These are phyloP conservation scores for Celoporthe dispersa DNA, from an alignment of 2,329 filamentous ascomycete genomes.

Conservation along the genomic window DNA sequence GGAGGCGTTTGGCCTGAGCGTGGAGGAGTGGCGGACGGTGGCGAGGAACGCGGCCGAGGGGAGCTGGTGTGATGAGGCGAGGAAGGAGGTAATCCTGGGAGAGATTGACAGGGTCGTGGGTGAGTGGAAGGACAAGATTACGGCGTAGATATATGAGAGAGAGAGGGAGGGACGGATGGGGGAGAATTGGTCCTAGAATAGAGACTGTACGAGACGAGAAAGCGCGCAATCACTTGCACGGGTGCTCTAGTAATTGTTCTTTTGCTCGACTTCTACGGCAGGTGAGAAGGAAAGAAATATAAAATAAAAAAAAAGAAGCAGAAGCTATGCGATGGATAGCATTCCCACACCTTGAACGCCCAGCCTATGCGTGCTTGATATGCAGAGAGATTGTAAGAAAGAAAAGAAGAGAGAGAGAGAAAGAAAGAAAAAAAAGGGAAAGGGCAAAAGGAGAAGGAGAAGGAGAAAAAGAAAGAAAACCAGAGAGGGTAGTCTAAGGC, in stretches of 20 bases:
- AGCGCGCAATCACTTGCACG: not conserved
- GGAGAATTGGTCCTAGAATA: not conserved
- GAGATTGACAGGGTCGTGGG: conserved; percentile 47
- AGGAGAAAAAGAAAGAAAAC: not conserved
- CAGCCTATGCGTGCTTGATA: conserved; percentile 14
- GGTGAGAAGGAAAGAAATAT: not conserved
- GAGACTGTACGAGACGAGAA: not conserved
- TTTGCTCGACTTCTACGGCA: not conserved
- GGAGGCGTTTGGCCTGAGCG: conserved; percentile 66
- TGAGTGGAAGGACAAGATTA: conserved; percentile 32
- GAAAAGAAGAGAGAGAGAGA: not conserved
- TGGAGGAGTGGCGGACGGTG: conserved; percentile 70
- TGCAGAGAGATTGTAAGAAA: not conserved
- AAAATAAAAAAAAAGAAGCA: not conserved
- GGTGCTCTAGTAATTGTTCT: not conserved
- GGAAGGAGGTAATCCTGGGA: conserved; percentile 63
- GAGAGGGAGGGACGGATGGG: not conserved
- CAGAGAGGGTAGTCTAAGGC: not conserved
- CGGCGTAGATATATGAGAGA: conserved; percentile 13
- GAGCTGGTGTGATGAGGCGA: conserved; percentile 69
- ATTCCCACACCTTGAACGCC: conserved; percentile 2
- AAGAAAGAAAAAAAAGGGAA: not conserved
- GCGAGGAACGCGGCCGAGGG: conserved; percentile 65
- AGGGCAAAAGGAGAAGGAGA: not conserved
- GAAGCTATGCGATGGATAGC: not conserved